phyloP scores from a whole-genome alignment of 2,329 filamentous ascomycete genomes.

The Nothopassalora personata region DNA sequence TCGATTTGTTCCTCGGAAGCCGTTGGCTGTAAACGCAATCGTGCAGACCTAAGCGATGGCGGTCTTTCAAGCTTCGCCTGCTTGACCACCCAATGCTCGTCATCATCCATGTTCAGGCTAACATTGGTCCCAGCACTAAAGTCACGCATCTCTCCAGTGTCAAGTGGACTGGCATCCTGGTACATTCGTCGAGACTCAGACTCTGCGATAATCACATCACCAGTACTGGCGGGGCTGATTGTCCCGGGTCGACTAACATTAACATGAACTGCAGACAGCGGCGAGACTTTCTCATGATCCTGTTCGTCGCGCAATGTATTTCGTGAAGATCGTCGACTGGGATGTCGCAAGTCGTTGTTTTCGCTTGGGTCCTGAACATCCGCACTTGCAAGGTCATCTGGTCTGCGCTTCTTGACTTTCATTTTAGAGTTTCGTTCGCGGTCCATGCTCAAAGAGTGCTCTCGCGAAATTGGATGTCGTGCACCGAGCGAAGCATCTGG shows the following conservation, averaged over 20 bases:
- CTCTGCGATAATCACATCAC: constrained; percentile 26
- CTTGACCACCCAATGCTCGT: constrained; percentile 22
- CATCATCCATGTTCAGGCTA: constrained; percentile 22
- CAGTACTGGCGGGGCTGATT: constrained; percentile 29
- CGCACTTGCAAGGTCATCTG: constrained; percentile 13
- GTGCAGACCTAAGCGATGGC: constrained; percentile 20
- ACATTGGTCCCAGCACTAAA: constrained; percentile 25
- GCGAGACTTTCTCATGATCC: constrained; percentile 21
- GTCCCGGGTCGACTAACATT: constrained; percentile 1
- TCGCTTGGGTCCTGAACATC: constrained; percentile 48
- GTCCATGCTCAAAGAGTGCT: constrained; percentile 46
- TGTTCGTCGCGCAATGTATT: constrained; percentile 18
- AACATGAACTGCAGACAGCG: constrained; percentile 20
- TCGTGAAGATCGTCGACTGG: constrained; percentile 30
- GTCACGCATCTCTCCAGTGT: constrained; percentile 19
- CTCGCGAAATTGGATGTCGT: constrained; percentile 22
- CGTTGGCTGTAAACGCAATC: constrained; percentile 31
- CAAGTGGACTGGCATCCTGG: constrained; percentile 10
- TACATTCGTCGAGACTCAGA: background rate
- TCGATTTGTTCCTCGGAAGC: constrained; percentile 27
- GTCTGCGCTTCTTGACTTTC: constrained; percentile 34
- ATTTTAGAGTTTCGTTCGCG: constrained; percentile 35
- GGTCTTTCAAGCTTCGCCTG: constrained; percentile 16
- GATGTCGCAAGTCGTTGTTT: constrained; percentile 49
- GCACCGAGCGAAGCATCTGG: constrained; percentile 63